Evolutionary conservation across 176 grass and related monocot genomes (phyloP).

Genomic region (Carex parvula): DNA sequence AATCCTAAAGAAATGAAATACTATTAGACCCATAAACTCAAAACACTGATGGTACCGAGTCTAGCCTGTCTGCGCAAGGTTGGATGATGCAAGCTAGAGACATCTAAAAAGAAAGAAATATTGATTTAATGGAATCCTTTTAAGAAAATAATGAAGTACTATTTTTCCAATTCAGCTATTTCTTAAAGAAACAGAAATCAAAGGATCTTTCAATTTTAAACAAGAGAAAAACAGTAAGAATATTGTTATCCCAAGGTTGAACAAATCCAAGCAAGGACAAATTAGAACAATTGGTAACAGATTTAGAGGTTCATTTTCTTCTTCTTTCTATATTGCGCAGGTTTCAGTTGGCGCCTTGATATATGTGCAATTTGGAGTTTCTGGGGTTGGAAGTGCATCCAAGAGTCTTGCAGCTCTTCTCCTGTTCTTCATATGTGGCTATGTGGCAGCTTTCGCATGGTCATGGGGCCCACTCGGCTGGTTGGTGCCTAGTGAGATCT

Average conservation of each 20-base stretch:
- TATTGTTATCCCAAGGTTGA: not conserved
- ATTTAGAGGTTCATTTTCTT: not conserved
- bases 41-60: too few relatives aligned
- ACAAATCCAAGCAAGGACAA: not conserved
- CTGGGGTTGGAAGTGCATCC: not conserved
- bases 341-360: not conserved
- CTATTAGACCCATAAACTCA: not conserved
- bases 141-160: too few relatives aligned
- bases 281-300: not conserved
- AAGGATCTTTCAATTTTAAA: not conserved
- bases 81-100: too few relatives aligned
- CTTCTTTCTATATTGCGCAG: not conserved
- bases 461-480: slow-evolving; percentile 28
- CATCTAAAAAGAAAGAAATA: too few relatives aligned
- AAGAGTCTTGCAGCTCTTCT: not conserved
- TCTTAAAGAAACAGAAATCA: not conserved
- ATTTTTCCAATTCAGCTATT: not conserved
- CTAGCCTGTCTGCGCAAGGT: too few relatives aligned
- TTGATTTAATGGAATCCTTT: too few relatives aligned
- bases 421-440: slow-evolving; percentile 3
- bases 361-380: not conserved
- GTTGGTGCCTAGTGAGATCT: slow-evolving; percentile 22
- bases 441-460: slow-evolving; percentile 16
- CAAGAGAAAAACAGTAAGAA: not conserved
- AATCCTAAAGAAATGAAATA: not conserved